phyloP scores from a whole-genome alignment of 495 filamentous ascomycete species.

The Neurospora sp. region DNA sequence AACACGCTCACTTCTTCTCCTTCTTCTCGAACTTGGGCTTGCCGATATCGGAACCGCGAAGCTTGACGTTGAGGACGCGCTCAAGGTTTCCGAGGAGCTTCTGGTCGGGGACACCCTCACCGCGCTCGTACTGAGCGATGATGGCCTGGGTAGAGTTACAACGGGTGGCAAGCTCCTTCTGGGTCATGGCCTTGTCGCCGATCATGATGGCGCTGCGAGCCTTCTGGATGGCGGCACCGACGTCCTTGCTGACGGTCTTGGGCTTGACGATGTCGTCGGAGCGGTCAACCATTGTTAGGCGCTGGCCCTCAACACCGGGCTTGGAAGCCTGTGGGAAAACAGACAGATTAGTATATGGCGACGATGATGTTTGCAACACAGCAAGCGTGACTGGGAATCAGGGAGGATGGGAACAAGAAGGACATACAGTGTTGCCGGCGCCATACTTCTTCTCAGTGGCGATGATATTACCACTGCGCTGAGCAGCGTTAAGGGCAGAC shows the following conservation, averaged over 20 bases:
- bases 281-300: conserved; percentile 95
- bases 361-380: neutral
- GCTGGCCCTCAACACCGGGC: conserved; percentile 72
- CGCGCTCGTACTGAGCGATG: conserved; percentile 79
- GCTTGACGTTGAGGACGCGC: conserved; percentile 74
- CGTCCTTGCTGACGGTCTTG: conserved; percentile 70
- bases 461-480: conserved; percentile 64
- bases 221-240: conserved; percentile 73
- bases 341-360: neutral
- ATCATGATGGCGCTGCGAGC: conserved; percentile 60
- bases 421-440: conserved; percentile 66
- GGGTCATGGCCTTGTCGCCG: conserved; percentile 65
- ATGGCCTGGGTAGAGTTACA: conserved; percentile 76
- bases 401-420: neutral
- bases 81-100: conserved; percentile 75
- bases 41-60: conserved; percentile 69
- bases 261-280: conserved; percentile 96
- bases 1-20: conserved; percentile 33
- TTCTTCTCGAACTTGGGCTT: conserved; percentile 66
- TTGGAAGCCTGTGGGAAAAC: conserved; percentile 39
- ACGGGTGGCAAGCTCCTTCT: conserved; percentile 92
- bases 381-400: neutral
- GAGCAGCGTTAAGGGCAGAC: conserved; percentile 81
- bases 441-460: conserved; percentile 90
- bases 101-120: conserved; percentile 71